Evolutionary conservation across 2,329 filamentous ascomycete species (phyloP).

Genomic region (Venturia oleaginea): DNA sequence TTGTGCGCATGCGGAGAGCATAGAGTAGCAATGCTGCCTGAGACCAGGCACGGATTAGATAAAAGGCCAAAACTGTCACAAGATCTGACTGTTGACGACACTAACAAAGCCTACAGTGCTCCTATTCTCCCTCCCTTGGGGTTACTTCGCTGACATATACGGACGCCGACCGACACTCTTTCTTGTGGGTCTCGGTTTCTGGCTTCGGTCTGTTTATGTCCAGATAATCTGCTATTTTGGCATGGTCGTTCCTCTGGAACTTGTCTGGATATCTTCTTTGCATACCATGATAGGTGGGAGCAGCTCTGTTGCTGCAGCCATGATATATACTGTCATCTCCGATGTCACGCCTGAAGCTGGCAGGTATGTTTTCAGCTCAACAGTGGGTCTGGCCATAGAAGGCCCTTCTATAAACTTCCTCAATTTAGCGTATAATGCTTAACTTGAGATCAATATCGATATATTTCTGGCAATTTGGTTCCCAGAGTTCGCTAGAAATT

Average conservation of each 20-base stretch:
- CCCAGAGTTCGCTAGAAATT: too few species aligned
- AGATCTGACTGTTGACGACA: neutral
- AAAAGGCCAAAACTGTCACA: neutral
- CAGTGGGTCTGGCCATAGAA: too few species aligned
- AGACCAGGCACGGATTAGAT: neutral
- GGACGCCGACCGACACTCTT: constrained; percentile 26
- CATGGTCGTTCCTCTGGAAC: constrained; percentile 24
- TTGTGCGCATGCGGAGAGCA: neutral
- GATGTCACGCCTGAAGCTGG: constrained; percentile 23
- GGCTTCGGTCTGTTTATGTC: constrained; percentile 20
- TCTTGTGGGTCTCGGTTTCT: constrained; percentile 21
- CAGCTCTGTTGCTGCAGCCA: constrained; percentile 18
- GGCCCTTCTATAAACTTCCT: too few species aligned
- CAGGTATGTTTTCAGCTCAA: constrained; percentile 11
- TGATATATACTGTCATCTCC: constrained; percentile 23
- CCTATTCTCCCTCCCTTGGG: constrained; percentile 26
- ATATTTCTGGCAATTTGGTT: too few species aligned
- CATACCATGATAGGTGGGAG: constrained; percentile 24
- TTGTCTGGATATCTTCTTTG: constrained; percentile 24
- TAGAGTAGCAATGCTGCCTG: neutral
- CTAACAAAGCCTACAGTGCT: constrained; percentile 16
- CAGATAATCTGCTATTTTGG: constrained; percentile 28
- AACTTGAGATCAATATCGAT: too few species aligned
- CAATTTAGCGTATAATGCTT: too few species aligned
- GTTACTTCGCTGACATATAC: constrained; percentile 27